These are phyloP conservation scores for Coffea eugenioides DNA, from an alignment of 257 asterid species.

Conservation along the genomic window DNA sequence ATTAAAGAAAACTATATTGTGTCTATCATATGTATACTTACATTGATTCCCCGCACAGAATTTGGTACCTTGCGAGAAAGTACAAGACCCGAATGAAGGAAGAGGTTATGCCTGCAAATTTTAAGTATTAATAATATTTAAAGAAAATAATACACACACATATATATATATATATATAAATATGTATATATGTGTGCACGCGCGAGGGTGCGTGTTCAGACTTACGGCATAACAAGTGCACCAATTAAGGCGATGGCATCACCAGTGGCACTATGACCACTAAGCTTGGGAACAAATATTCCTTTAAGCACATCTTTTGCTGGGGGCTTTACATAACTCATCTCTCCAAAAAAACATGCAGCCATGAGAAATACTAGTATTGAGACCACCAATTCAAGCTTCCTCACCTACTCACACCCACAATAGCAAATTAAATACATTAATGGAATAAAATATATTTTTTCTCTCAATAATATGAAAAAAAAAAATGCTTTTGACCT, in stretches of 20 bases:
- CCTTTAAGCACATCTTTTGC: slow-evolving; percentile 65
- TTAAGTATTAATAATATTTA: neutral
- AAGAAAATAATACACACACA: too few species aligned
- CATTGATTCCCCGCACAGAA: slow-evolving; percentile 76
- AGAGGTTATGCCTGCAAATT: slow-evolving; percentile 67
- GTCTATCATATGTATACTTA: slow-evolving; percentile 25
- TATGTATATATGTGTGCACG: neutral
- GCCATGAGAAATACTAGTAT: slow-evolving; percentile 79
- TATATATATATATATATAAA: too few species aligned
- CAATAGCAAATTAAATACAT: neutral
- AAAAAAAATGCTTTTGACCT: too few species aligned
- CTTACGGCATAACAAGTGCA: slow-evolving; percentile 96
- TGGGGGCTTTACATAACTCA: slow-evolving; percentile 77
- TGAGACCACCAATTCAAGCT: slow-evolving; percentile 73
- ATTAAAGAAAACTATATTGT: too few species aligned
- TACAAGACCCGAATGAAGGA: slow-evolving; percentile 92
- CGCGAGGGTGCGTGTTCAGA: neutral
- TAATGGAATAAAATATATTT: too few species aligned
- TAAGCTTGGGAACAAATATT: slow-evolving; percentile 77
- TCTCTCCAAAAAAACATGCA: slow-evolving; percentile 82
- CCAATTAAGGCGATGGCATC: slow-evolving; percentile 90
- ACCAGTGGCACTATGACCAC: slow-evolving; percentile 68
- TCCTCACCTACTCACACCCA: slow-evolving; percentile 51
- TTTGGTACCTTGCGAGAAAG: slow-evolving; percentile 74
- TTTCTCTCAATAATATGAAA: too few species aligned